Evolutionary conservation across 2,329 filamentous ascomycete genomes (phyloP), one percentile per base, ranked within the genome.

Genomic region (Phyllosticta ampelicida): DNA sequence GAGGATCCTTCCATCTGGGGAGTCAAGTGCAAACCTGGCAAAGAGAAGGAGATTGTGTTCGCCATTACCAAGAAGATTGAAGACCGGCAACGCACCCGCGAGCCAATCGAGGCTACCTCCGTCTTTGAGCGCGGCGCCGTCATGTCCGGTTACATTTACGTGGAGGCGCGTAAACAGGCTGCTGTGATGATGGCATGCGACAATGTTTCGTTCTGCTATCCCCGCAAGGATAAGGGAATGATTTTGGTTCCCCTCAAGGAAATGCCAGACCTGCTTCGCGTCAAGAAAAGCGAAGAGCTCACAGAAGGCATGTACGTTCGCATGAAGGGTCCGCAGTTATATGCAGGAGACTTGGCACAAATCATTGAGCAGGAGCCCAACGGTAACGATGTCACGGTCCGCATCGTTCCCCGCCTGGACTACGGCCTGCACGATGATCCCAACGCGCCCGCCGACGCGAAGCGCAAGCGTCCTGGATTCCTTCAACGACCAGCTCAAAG

Each of bases 1-100:
- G 87, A 96, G 62, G 94, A 99, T 71, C 94, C 94, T 1, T 90
- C 89, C 66, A 97, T 99, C 69, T 99, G 90, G 89, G 90, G 87
- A 61, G 86, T 96, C 62, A 86, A 88, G 66, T 96, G 90, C 74
- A 94, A 94, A 70, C 89, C 94, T 64, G 92, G 92, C 66, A 99
- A 99, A 73, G 94, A 99, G 74, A 84, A 87, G 61, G 94, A 99
- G 68, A 86, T 95, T 44, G 80, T 99, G 55, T 87, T 90, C 69
- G 85, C 85, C 26, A 87, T 99, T 64, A 89, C 90, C 76, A 95
- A 91, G 74, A 86, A 90, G 56, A 85, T 95, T 55, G 86, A 95
- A 69, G 90, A 97, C 68, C 82, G 87, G 48, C 74, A 82, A 53
- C 84, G 83, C 26, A 89, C 88, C 20, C 89, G 90, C 66, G 86